Evolutionary conservation across 1,284 basidiomycete species (phyloP).

Genomic region (Porodaedalea pini): DNA sequence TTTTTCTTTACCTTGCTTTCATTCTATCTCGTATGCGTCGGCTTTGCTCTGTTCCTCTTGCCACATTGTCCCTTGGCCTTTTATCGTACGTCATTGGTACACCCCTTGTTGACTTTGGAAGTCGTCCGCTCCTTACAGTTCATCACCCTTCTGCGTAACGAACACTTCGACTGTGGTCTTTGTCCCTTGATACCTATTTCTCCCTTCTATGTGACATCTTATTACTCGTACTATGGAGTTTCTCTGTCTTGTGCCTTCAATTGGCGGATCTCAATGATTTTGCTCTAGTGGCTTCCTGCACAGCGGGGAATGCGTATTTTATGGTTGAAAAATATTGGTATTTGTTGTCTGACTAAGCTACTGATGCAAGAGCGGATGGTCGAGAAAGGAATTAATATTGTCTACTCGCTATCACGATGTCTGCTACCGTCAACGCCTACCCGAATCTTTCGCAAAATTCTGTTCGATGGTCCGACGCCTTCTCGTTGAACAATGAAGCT

Average conservation of each 20-base stretch:
- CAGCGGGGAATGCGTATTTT: background rate
- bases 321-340: no score
- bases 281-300: background rate
- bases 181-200: slow-evolving; percentile 19
- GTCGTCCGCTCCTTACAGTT: slow-evolving; percentile 20
- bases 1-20: slow-evolving; percentile 11
- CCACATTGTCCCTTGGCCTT: slow-evolving; percentile 1
- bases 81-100: slow-evolving; percentile 9
- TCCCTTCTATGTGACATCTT: slow-evolving; percentile 18
- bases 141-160: slow-evolving; percentile 5
- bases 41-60: slow-evolving; percentile 7
- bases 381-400: no score
- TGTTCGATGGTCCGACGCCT: background rate
- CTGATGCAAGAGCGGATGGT: no score
- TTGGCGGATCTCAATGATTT: slow-evolving; percentile 15
- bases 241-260: slow-evolving; percentile 15
- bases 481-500: background rate
- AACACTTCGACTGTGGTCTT: slow-evolving; percentile 13
- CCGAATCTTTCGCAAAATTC: background rate
- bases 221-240: slow-evolving; percentile 15
- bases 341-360: background rate
- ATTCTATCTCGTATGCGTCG: slow-evolving; percentile 10
- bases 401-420: no score
- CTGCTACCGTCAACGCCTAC: background rate
- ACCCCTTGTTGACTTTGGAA: slow-evolving; percentile 13